A percentile compares a stretch with the other conserved stretches of the same genome.
These are phyloP conservation scores for Saksenaea oblongispora DNA, from an alignment of 371 early-diverging fungal genomes.

Conservation along the genomic window DNA sequence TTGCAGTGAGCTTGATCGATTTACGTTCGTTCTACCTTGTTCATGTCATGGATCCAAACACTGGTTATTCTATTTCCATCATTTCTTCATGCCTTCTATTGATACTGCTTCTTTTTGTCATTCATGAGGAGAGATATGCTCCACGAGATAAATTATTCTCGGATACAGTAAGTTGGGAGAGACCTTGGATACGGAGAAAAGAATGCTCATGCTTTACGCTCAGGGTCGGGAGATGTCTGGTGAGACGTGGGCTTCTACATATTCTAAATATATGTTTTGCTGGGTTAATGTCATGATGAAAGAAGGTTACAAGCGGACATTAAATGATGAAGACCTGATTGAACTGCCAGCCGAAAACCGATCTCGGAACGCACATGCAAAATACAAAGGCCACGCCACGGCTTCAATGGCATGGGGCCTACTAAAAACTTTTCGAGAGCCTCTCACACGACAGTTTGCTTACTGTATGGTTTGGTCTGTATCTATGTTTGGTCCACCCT, in stretches of 20 bases:
- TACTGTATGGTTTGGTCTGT: slow-evolving; percentile 54
- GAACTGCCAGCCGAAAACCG: slow-evolving; percentile 33
- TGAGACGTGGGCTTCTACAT: slow-evolving; percentile 49
- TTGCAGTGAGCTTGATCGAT: slow-evolving; percentile 29
- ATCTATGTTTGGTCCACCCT: slow-evolving; percentile 57
- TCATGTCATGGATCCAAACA: slow-evolving; percentile 15
- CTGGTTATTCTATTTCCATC: slow-evolving; percentile 26
- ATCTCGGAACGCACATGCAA: slow-evolving; percentile 17
- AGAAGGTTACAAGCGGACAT: slow-evolving; percentile 36
- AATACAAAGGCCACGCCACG: slow-evolving; percentile 15
- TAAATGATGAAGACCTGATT: slow-evolving; percentile 45
- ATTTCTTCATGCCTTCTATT: slow-evolving; percentile 14
- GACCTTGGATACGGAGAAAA: not conserved
- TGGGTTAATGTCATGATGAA: slow-evolving; percentile 48
- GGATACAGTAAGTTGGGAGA: slow-evolving; percentile 24
- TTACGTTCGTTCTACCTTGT: slow-evolving; percentile 33
- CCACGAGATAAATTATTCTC: slow-evolving; percentile 30
- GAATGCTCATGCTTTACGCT: not conserved
- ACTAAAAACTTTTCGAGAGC: slow-evolving; percentile 30
- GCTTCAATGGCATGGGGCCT: slow-evolving; percentile 25
- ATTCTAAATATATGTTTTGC: slow-evolving; percentile 48
- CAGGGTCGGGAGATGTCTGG: slow-evolving; percentile 33
- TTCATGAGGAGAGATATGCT: slow-evolving; percentile 35
- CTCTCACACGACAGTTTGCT: slow-evolving; percentile 38
- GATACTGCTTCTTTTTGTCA: slow-evolving; percentile 23